Conservation (phyloP, 208 protist species). For the Trypanosoma platydactyli region DNA sequence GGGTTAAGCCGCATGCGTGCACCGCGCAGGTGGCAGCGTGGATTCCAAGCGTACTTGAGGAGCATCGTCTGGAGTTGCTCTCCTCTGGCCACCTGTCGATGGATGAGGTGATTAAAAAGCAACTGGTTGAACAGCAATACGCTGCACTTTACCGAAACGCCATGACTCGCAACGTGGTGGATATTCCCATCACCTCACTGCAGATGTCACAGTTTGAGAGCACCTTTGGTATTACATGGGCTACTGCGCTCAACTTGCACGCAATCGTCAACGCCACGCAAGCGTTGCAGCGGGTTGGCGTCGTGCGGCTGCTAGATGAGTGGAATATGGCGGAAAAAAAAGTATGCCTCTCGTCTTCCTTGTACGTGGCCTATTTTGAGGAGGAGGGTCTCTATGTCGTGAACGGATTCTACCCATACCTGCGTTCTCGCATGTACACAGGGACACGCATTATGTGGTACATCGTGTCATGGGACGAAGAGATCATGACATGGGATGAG, state of each 20-base stretch:
- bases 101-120: slow-evolving; percentile 37
- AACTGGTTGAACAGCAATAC: slow-evolving; percentile 63
- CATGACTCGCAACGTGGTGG: slow-evolving; percentile 35
- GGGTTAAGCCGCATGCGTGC: slow-evolving; percentile 71
- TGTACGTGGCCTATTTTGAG: slow-evolving; percentile 71
- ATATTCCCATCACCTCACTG: slow-evolving; percentile 53
- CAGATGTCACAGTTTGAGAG: slow-evolving; percentile 50
- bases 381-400: slow-evolving; percentile 77
- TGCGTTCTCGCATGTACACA: slow-evolving; percentile 50
- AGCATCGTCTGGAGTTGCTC: slow-evolving; percentile 47
- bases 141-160: slow-evolving; percentile 72
- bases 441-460: slow-evolving; percentile 61
- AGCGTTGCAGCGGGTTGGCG: slow-evolving; percentile 50
- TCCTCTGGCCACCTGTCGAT: slow-evolving; percentile 48
- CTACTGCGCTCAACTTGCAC: slow-evolving; percentile 57
- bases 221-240: slow-evolving; percentile 66
- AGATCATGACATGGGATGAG: slow-evolving; percentile 52
- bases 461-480: slow-evolving; percentile 56
- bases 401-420: slow-evolving; percentile 78
- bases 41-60: slow-evolving; percentile 43
- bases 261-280: slow-evolving; percentile 70
- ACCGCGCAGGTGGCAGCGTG: slow-evolving; percentile 41
- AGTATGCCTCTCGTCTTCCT: slow-evolving; percentile 52
- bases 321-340: slow-evolving; percentile 54
- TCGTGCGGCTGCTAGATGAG: slow-evolving; percentile 35